Base-by-base conservation (phyloP, 208 protist species). In the Leishmania guyanensis region DNA sequence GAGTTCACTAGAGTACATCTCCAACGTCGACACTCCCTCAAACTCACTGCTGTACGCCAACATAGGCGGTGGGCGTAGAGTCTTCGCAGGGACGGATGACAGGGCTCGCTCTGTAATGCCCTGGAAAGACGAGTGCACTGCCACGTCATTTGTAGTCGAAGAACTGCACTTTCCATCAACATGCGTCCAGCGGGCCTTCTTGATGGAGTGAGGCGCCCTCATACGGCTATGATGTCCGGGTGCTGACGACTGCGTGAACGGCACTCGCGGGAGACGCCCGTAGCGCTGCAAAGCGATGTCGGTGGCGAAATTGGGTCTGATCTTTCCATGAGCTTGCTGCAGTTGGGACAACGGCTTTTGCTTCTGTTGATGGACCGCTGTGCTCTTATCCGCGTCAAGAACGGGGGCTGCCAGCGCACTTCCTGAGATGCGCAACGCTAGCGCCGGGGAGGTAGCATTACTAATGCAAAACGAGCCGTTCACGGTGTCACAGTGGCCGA, bases 1-100 rank as follows among this genome's bases (percentile, higher is more conserved):
- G 12, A 85, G 77, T 33, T 81, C 82, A 33, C 39, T 58, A 22
- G 82, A 77, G 82, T 85, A 85, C 62, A 85, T 54, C 71, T 78
- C 53, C 60, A 85, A 58, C 36, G 82, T 85, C 12, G 29, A 33
- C 17, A 9, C 20, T 0, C 77, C 77, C 20, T 81, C 77, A 10
- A 5, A 22, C 5, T 73, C 46, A 3, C 62, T 73, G 50, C 69
- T 75, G 71, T 85, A 85, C 20, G 71, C 82, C 51, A 85, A 64
- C 82, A 85, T 85, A 16, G 60, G 72, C 48, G 77, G 78, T 53
- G 22, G 43, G 22, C 6, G 6, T 10, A 29, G 5, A 56, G n/a
- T 2, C 8, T 43, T 65, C 72, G 60, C 60, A 71, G 14, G 8
- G 4, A 14, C 51, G 3, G 4, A 60, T 9, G n/a, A 43, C 53